Percentiles rank a stretch among this genome's conserved stretches.
phyloP scores from a whole-genome alignment of 345 rosid genomes.

The Erysimum cheiranthoides region DNA sequence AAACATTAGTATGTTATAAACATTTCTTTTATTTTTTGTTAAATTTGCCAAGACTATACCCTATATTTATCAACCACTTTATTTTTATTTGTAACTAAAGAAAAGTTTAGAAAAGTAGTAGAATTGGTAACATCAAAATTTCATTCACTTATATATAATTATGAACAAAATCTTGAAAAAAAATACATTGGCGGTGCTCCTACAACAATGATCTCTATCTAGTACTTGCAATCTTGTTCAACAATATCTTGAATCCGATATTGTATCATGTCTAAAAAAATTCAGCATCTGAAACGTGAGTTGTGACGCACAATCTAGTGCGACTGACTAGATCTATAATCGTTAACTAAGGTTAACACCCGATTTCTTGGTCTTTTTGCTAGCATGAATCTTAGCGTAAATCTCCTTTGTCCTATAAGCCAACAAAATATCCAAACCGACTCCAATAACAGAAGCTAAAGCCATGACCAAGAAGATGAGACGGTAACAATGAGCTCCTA shows the following conservation, averaged over 20 bases:
- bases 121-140: conserved; percentile 1
- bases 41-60: no score
- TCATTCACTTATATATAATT: conserved; percentile 7
- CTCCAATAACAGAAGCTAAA: conserved; percentile 63
- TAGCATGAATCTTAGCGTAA: conserved; percentile 60
- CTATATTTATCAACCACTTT: not conserved
- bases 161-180: not conserved
- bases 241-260: conserved; percentile 24
- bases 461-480: conserved; percentile 83
- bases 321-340: not conserved
- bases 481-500: conserved; percentile 86
- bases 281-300: not conserved
- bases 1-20: no score
- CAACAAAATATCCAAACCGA: conserved; percentile 68
- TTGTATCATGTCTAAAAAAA: conserved; percentile 24
- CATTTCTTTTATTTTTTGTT: no score
- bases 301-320: conserved; percentile 15
- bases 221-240: conserved; percentile 10
- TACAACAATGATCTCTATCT: conserved; percentile 7
- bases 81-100: not conserved
- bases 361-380: conserved; percentile 56
- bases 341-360: conserved; percentile 35
- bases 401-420: conserved; percentile 65
- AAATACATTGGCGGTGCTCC: not conserved
- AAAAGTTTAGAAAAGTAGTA: not conserved